phyloP scores from a whole-genome alignment of 208 protist species.

The Trichomonas tenax region DNA sequence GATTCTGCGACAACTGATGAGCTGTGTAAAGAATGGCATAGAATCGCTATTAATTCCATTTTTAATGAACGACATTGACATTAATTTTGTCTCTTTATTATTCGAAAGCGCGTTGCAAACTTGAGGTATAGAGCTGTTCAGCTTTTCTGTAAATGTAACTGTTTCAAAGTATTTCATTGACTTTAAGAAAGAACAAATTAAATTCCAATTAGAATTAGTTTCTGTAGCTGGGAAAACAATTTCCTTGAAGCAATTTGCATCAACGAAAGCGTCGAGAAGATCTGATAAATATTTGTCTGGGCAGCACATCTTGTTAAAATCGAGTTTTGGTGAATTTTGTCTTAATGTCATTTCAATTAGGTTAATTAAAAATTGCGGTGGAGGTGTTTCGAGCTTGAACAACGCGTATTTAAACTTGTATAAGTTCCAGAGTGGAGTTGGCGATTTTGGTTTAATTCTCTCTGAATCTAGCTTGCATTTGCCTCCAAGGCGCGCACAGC shows the following conservation, averaged over 20 bases:
- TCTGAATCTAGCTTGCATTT: neutral
- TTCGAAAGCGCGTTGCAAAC: neutral
- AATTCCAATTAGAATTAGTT: neutral
- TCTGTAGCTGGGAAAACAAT: neutral
- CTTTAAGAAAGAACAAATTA: neutral
- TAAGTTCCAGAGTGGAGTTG: neutral
- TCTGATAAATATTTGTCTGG: neutral
- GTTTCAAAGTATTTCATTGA: neutral
- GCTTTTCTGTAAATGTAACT: neutral
- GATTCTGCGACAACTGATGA: neutral
- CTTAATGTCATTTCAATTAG: neutral
- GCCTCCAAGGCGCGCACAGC: neutral
- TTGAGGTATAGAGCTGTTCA: neutral
- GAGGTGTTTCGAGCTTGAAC: neutral
- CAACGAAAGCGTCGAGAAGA: neutral
- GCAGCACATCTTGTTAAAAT: neutral
- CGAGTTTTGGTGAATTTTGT: neutral
- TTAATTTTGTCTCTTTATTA: neutral
- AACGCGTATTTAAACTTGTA: neutral
- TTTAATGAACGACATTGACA: neutral
- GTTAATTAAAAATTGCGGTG: neutral
- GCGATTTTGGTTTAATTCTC: neutral
- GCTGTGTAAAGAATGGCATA: neutral
- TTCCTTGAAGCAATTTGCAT: neutral
- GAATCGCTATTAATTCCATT: neutral